phyloP scores from a whole-genome alignment of 2,329 filamentous ascomycete genomes.

The Fusarium protoensiforme region DNA sequence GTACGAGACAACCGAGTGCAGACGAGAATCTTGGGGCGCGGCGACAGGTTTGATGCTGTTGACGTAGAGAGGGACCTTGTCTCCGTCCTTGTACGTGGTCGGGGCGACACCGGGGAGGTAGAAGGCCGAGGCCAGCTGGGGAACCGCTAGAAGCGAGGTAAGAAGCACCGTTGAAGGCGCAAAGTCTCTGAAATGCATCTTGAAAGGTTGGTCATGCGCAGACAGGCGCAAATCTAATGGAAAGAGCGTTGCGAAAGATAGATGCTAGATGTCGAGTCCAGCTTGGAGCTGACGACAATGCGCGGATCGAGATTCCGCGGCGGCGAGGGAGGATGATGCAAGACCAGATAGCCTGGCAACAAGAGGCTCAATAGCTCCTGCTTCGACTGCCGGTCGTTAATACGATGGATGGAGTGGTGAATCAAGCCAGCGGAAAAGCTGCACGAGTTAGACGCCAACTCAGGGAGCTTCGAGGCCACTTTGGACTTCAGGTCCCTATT shows the following conservation, averaged over 20 bases:
- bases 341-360: background rate
- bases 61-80: slow-evolving; percentile 87
- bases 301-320: slow-evolving; percentile 26
- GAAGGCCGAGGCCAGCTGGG: slow-evolving; percentile 76
- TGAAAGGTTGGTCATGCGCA: slow-evolving; percentile 44
- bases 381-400: background rate
- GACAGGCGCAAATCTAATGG: background rate
- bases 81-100: slow-evolving; percentile 85
- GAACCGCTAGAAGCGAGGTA: slow-evolving; percentile 60
- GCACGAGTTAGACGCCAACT: slow-evolving; percentile 31
- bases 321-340: background rate
- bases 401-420: slow-evolving; percentile 15
- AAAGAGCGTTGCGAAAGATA: slow-evolving; percentile 30
- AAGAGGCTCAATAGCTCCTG: background rate
- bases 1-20: slow-evolving; percentile 94
- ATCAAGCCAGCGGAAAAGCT: slow-evolving; percentile 34
- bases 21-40: slow-evolving; percentile 78
- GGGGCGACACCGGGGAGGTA: slow-evolving; percentile 97
- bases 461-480: slow-evolving; percentile 40
- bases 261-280: slow-evolving; percentile 9
- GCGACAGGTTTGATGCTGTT: slow-evolving; percentile 92
- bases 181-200: slow-evolving; percentile 60
- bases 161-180: slow-evolving; percentile 61
- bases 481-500: slow-evolving; percentile 17
- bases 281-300: slow-evolving; percentile 36